phyloP scores from a whole-genome alignment of 1,284 basidiomycete genomes.

The Fomitopsis palustris region DNA sequence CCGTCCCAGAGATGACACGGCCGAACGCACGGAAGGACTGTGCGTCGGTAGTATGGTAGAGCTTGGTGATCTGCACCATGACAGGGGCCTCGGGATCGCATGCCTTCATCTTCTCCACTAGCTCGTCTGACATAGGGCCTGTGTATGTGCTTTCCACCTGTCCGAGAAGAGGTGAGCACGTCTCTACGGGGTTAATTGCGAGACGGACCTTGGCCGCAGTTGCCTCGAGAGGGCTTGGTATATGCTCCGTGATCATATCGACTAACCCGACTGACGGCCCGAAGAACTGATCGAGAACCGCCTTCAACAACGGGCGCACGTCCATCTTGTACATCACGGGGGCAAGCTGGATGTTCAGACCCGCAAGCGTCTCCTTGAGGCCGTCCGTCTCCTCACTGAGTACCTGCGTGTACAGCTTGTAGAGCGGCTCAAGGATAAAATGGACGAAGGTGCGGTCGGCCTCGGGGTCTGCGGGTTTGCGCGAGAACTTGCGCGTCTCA shows the following conservation, averaged over 20 bases:
- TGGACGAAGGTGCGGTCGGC: constrained; percentile 89
- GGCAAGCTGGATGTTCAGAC: constrained; percentile 85
- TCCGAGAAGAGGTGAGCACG: background rate
- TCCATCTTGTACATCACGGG: constrained; percentile 98
- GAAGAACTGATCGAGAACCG: constrained; percentile 94
- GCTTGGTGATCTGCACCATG: constrained; percentile 90
- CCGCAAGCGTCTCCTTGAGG: constrained; percentile 78
- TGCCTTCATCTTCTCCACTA: constrained; percentile 76
- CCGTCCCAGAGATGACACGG: constrained; percentile 89
- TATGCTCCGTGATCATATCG: constrained; percentile 87
- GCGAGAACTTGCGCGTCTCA: constrained; percentile 84
- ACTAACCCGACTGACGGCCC: constrained; percentile 86
- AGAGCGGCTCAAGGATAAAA: constrained; percentile 95
- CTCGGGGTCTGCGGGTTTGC: constrained; percentile 81
- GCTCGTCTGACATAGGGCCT: constrained; percentile 78
- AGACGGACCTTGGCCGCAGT: constrained; percentile 64
- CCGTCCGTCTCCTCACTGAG: constrained; percentile 88
- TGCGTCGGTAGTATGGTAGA: constrained; percentile 95
- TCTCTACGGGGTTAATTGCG: background rate
- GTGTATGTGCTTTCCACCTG: constrained; percentile 82
- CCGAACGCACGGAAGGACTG: constrained; percentile 96
- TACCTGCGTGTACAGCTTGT: constrained; percentile 96
- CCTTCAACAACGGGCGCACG: constrained; percentile 90
- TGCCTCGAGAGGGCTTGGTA: constrained; percentile 80
- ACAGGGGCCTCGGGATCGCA: constrained; percentile 87